These are phyloP conservation scores for Xerocomellus amylosporus DNA, from an alignment of 768 basidiomycete genomes.

Conservation along the genomic window DNA sequence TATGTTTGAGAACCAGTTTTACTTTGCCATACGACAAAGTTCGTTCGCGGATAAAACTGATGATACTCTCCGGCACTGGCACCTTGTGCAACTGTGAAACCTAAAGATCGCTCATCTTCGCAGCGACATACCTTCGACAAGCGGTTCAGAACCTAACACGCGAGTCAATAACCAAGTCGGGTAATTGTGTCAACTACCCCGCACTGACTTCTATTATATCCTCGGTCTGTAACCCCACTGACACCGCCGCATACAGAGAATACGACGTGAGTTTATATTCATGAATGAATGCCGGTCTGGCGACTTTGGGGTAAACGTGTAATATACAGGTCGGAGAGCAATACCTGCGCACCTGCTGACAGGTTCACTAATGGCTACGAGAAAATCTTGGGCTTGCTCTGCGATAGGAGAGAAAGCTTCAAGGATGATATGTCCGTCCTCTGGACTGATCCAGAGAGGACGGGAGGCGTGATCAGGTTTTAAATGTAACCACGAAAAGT, in stretches of 20 bases:
- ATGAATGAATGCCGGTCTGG: conserved; percentile 94
- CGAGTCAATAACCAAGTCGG: conserved; percentile 33
- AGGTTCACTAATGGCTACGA: conserved; percentile 97
- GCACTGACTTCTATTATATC: conserved; percentile 93
- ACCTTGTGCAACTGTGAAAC: conserved; percentile 49
- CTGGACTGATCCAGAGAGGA: conserved; percentile 95
- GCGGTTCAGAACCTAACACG: conserved; percentile 67
- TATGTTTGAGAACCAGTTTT: conserved; percentile 96
- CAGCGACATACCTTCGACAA: conserved; percentile 57
- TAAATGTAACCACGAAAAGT: conserved; percentile 83
- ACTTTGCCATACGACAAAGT: conserved; percentile 98
- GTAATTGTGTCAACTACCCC: conserved; percentile 13
- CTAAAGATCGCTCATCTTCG: conserved; percentile 1
- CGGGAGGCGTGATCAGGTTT: conserved; percentile 90
- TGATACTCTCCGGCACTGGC: conserved; percentile 86
- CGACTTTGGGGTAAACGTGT: conserved; percentile 13
- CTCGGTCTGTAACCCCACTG: conserved; percentile 95
- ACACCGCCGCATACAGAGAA: conserved; percentile 97
- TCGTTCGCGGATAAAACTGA: conserved; percentile 84
- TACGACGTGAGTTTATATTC: conserved; percentile 99
- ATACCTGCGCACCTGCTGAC: conserved; percentile 82
- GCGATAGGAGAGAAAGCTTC: conserved; percentile 98
- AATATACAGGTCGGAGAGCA: conserved; percentile 28
- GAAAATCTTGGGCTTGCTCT: conserved; percentile 96
- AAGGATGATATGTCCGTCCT: conserved; percentile 89